phyloP scores from a whole-genome alignment of 2,329 filamentous ascomycete species.

The Penicillium sp. region DNA sequence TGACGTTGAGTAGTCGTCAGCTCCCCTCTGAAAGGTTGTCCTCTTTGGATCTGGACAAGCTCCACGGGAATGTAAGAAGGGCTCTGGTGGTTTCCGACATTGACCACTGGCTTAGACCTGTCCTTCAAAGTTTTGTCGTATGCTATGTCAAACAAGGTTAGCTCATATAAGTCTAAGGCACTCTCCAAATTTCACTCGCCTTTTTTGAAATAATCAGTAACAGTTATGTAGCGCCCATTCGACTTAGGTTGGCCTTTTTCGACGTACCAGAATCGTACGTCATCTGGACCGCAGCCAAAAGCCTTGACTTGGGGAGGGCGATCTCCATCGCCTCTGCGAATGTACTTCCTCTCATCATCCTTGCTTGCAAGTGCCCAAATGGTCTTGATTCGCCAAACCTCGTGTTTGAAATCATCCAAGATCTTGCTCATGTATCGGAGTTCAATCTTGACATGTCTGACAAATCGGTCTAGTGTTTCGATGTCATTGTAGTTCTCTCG shows the following conservation, averaged over 20 bases:
- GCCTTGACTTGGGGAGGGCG: neutral
- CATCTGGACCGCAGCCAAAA: slow-evolving; percentile 8
- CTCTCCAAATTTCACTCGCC: slow-evolving; percentile 14
- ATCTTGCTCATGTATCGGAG: slow-evolving; percentile 8
- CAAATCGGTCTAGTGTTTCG: slow-evolving; percentile 9
- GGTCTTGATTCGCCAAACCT: slow-evolving; percentile 1
- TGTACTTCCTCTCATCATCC: slow-evolving; percentile 10
- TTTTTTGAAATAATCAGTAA: slow-evolving; percentile 26
- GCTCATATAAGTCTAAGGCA: neutral
- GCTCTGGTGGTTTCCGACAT: slow-evolving; percentile 61
- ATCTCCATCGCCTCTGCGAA: neutral
- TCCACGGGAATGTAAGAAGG: slow-evolving; percentile 69
- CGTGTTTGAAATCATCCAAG: neutral
- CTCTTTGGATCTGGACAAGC: slow-evolving; percentile 62
- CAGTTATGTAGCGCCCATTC: slow-evolving; percentile 19
- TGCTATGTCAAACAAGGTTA: slow-evolving; percentile 28
- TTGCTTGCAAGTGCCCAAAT: slow-evolving; percentile 18
- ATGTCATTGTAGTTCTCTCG: neutral
- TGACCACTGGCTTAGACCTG: slow-evolving; percentile 61
- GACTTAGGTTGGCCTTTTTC: slow-evolving; percentile 1
- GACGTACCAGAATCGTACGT: slow-evolving; percentile 18
- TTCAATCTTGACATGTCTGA: slow-evolving; percentile 18
- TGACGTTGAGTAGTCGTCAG: slow-evolving; percentile 62
- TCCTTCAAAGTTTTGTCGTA: slow-evolving; percentile 38
- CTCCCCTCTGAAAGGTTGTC: slow-evolving; percentile 64